Conservation (phyloP, 352 stramenopile species). For the Lagenidium sp. region DNA sequence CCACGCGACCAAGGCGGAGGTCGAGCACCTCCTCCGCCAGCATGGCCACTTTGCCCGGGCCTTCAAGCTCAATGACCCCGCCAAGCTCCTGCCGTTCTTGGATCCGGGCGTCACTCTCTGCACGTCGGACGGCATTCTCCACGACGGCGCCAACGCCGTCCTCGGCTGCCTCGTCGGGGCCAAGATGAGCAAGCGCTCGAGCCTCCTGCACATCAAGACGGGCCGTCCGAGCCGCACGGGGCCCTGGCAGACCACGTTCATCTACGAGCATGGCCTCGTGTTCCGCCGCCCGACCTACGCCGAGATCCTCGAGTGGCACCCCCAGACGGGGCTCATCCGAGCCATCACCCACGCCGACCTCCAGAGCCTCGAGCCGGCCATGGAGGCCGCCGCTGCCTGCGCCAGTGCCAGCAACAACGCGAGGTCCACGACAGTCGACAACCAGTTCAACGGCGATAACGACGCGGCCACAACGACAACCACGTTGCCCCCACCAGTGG, state of each 20-base stretch:
- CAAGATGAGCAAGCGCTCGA: conserved; percentile 62
- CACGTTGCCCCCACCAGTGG: no score
- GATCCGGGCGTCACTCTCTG: conserved; percentile 42
- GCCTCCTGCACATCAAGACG: conserved; percentile 46
- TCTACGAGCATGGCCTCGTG: conserved; percentile 66
- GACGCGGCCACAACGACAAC: no score
- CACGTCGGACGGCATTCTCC: conserved; percentile 29
- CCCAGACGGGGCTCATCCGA: conserved; percentile 14
- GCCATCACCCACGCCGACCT: conserved; percentile 10
- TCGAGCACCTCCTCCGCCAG: conserved; percentile 43
- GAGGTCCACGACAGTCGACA: not conserved
- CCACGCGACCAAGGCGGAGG: conserved; percentile 9
- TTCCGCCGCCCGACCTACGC: conserved; percentile 61
- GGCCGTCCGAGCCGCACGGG: conserved; percentile 37
- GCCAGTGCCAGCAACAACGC: conserved; percentile 11
- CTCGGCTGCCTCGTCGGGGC: conserved; percentile 59
- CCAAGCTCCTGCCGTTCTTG: conserved; percentile 55
- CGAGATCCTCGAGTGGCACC: conserved; percentile 59
- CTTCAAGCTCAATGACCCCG: conserved; percentile 69
- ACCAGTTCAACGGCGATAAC: conserved; percentile 5
- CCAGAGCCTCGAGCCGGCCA: conserved; percentile 1
- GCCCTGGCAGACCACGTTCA: conserved; percentile 48
- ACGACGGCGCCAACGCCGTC: conserved; percentile 50
- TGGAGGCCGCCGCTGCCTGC: conserved; percentile 3
- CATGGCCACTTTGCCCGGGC: conserved; percentile 55